Conservation (phyloP, 2,329 filamentous ascomycete species). For the Hypoxylon sp. region DNA sequence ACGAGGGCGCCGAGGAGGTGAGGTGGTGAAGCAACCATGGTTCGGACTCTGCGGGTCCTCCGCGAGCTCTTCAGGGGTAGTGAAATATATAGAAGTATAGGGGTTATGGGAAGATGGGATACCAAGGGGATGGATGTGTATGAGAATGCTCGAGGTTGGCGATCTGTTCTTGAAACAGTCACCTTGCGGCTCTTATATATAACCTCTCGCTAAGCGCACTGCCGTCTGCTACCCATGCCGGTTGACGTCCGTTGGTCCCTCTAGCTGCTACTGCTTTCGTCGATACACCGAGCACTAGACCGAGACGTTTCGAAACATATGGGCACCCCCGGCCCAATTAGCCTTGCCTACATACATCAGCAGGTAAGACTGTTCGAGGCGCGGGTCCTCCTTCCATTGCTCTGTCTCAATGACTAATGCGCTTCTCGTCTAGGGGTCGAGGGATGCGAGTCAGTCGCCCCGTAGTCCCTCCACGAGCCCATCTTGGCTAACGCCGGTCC, state of each 20-base stretch:
- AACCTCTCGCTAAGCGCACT: neutral
- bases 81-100: conserved; percentile 4
- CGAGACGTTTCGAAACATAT: conserved; percentile 25
- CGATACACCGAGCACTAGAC: conserved; percentile 15
- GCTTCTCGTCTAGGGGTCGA: neutral
- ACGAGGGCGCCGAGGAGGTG: conserved; percentile 16
- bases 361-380: neutral
- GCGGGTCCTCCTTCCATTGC: neutral
- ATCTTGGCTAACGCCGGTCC: conserved; percentile 24
- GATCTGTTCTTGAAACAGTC: conserved; percentile 2
- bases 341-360: conserved; percentile 15
- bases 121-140: neutral
- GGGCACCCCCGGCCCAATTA: conserved; percentile 12
- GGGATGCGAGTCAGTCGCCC: conserved; percentile 28
- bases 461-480: neutral
- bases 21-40: conserved; percentile 24
- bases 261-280: conserved; percentile 17
- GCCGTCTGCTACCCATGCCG: neutral
- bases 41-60: conserved; percentile 1
- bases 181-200: conserved; percentile 30
- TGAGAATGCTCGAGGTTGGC: conserved; percentile 6
- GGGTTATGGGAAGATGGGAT: neutral
- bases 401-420: conserved; percentile 14
- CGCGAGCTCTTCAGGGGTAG: conserved; percentile 6
- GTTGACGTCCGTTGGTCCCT: conserved; percentile 28